Evolutionary conservation across 768 basidiomycete species (phyloP).

Genomic region (Tylopilus rubrobrunneus): DNA sequence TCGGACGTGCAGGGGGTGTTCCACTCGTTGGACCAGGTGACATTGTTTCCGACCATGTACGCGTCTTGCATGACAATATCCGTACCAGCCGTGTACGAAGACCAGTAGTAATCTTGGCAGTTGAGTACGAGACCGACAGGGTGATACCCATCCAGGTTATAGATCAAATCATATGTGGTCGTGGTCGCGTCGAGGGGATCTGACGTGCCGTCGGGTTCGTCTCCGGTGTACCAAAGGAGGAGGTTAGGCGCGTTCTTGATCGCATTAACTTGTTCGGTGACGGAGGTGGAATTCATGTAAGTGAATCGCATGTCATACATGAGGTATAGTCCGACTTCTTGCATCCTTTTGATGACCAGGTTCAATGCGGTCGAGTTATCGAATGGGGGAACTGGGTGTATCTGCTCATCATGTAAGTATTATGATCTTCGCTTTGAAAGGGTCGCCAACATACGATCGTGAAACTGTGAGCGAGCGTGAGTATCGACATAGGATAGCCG

Average conservation of each 20-base stretch:
- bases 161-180: constrained; percentile 51
- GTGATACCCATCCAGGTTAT: constrained; percentile 60
- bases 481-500: background rate
- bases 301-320: constrained; percentile 82
- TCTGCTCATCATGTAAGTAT: constrained; percentile 29
- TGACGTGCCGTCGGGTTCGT: constrained; percentile 68
- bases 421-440: background rate
- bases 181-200: constrained; percentile 58
- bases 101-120: constrained; percentile 63
- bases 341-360: constrained; percentile 63
- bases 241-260: constrained; percentile 68
- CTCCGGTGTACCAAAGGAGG: constrained; percentile 68
- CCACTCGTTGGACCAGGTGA: constrained; percentile 61
- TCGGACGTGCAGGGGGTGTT: constrained; percentile 57
- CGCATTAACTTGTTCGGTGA: constrained; percentile 62
- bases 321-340: constrained; percentile 62
- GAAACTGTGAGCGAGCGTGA: constrained; percentile 8
- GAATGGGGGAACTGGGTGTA: constrained; percentile 73
- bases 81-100: constrained; percentile 54
- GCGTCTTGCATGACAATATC: constrained; percentile 65
- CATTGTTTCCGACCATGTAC: constrained; percentile 49
- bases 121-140: constrained; percentile 66
- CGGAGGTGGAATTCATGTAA: constrained; percentile 60
- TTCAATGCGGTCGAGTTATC: constrained; percentile 54
- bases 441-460: constrained; percentile 30